A percentile compares a stretch with the other conserved stretches of the same genome.
phyloP scores from a whole-genome alignment of 2,329 filamentous ascomycete genomes.

The Trichoderma atroviride region DNA sequence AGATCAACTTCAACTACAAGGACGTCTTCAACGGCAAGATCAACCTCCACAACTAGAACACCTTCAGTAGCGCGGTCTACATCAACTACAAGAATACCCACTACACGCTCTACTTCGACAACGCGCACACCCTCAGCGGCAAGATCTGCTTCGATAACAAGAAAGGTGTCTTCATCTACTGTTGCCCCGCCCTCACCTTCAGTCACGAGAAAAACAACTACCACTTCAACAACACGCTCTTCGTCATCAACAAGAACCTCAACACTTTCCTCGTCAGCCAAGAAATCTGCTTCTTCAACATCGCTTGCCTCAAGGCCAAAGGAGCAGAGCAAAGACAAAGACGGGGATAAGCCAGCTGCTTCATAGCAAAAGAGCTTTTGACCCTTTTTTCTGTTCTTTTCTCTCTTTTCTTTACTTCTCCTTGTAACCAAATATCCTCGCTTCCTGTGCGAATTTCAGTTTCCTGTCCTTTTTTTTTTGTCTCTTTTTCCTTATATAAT shows the following conservation, averaged over 20 bases:
- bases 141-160: conserved; percentile 13
- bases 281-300: background rate
- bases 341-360: conserved; percentile 16
- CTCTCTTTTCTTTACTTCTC: background rate
- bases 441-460: background rate
- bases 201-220: conserved; percentile 10
- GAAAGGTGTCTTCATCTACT: conserved; percentile 13
- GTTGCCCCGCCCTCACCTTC: background rate
- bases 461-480: background rate
- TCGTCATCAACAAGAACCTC: conserved; percentile 1
- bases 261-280: background rate
- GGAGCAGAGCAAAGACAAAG: conserved; percentile 28
- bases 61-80: background rate
- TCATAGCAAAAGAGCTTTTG: conserved; percentile 17
- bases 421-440: background rate
- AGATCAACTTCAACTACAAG: conserved; percentile 5
- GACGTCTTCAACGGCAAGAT: background rate
- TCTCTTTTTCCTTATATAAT: background rate
- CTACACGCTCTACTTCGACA: background rate
- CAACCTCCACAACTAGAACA: conserved; percentile 3
- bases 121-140: background rate
- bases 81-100: background rate
- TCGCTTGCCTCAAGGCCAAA: conserved; percentile 13
- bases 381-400: background rate
- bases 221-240: conserved; percentile 5